Evolutionary conservation across 202 grass and related monocot species (phyloP).

Genomic region (Miscanthus sacchariflorus): DNA sequence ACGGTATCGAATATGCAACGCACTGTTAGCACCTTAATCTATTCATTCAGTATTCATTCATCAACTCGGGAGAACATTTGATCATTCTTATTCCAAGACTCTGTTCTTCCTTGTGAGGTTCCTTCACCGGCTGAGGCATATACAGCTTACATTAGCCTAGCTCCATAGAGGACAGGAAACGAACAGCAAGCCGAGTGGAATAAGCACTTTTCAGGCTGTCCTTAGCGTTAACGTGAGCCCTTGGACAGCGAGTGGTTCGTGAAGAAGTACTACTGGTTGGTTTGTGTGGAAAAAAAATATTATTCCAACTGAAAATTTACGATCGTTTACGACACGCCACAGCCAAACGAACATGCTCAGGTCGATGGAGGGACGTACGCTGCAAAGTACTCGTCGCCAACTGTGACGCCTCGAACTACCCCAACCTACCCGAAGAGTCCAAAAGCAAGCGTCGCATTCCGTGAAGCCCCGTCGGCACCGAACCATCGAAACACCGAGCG

Average conservation of each 20-base stretch:
- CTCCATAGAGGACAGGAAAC: neutral
- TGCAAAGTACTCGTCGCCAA: constrained; percentile 38
- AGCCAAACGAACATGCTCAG: too few relatives aligned
- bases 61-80: neutral
- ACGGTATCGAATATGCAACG: neutral
- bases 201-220: constrained; percentile 29
- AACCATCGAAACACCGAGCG: neutral
- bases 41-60: neutral
- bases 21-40: neutral
- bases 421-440: neutral
- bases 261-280: too few relatives aligned
- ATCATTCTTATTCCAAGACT: neutral
- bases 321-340: too few relatives aligned
- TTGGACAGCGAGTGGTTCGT: constrained; percentile 4
- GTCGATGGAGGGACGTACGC: neutral
- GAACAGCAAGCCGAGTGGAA: constrained; percentile 10
- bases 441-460: constrained; percentile 28
- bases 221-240: constrained; percentile 18
- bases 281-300: too few relatives aligned
- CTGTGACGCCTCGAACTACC: neutral
- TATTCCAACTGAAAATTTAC: too few relatives aligned
- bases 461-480: constrained; percentile 13
- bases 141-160: constrained; percentile 13
- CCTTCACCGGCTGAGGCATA: neutral
- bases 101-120: neutral